Percentiles rank a stretch among this genome's conserved stretches.
Evolutionary conservation across 1,139 yeast species (phyloP).

Genomic region (Pneumocystis carinii): DNA sequence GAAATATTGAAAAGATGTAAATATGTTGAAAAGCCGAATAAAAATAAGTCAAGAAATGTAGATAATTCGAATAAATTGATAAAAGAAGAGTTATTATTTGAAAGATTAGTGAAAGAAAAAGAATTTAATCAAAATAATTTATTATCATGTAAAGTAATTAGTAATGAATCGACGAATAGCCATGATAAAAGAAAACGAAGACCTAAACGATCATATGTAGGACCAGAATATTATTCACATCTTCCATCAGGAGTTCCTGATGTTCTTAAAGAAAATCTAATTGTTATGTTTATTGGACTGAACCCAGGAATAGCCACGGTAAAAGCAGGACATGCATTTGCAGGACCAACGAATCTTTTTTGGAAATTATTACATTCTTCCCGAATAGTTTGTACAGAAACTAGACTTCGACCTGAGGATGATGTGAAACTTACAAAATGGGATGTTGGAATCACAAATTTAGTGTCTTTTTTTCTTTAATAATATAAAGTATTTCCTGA

Average conservation of each 20-base stretch:
- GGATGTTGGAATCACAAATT: slow-evolving; percentile 56
- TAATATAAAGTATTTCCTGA: not conserved
- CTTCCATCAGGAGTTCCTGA: slow-evolving; percentile 25
- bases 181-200: slow-evolving; percentile 6
- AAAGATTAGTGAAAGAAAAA: not conserved
- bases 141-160: not conserved
- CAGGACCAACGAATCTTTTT: slow-evolving; percentile 54
- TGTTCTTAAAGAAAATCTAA: slow-evolving; percentile 23
- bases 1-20: too few species aligned
- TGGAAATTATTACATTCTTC: slow-evolving; percentile 53
- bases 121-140: not conserved
- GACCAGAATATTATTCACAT: slow-evolving; percentile 20
- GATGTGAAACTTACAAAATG: slow-evolving; percentile 31
- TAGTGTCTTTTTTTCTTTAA: slow-evolving; percentile 27
- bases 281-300: slow-evolving; percentile 50
- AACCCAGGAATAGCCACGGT: slow-evolving; percentile 63
- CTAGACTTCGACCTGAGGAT: slow-evolving; percentile 28
- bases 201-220: slow-evolving; percentile 15
- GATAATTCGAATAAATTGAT: not conserved
- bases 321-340: slow-evolving; percentile 52
- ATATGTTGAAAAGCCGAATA: too few species aligned
- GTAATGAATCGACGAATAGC: not conserved
- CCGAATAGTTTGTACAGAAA: slow-evolving; percentile 26
- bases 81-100: not conserved
- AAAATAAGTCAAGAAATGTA: not conserved